Conservation (phyloP, 2,329 filamentous ascomycete genomes). For the Ceratocystis variospora region DNA sequence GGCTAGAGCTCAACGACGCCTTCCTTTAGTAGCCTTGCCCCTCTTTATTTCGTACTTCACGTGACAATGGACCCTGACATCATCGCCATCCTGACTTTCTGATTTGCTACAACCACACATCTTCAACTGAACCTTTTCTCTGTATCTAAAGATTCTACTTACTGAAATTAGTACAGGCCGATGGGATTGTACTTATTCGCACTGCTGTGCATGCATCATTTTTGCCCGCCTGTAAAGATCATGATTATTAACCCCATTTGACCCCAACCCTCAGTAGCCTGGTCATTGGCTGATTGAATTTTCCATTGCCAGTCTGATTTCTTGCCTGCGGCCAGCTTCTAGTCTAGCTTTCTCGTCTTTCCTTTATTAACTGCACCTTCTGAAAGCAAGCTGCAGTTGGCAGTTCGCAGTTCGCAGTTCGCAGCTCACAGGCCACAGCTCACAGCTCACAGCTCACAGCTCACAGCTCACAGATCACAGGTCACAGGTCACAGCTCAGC, state of each 20-base stretch:
- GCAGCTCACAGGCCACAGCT: no score
- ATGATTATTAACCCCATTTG: neutral
- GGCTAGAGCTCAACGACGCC: no score
- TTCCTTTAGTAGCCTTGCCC: neutral
- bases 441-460: no score
- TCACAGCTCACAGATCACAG: no score
- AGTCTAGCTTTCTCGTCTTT: no score
- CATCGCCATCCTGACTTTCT: neutral
- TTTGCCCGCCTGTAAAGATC: neutral
- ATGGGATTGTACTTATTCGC: no score
- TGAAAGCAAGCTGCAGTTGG: no score
- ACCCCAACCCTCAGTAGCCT: neutral
- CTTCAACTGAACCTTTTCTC: neutral
- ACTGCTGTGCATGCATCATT: neutral
- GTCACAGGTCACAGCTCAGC: no score
- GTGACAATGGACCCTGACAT: neutral
- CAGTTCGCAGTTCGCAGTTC: no score
- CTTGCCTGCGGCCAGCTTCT: no score
- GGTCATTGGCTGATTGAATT: neutral
- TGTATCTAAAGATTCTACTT: neutral
- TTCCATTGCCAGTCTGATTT: neutral
- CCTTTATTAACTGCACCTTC: no score
- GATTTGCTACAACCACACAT: neutral
- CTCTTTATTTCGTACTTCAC: conserved; percentile 5
- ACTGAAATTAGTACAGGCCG: no score